Evolutionary conservation across 768 basidiomycete species (phyloP), one percentile per base, ranked within the genome.

Genomic region (Boletus sp.): DNA sequence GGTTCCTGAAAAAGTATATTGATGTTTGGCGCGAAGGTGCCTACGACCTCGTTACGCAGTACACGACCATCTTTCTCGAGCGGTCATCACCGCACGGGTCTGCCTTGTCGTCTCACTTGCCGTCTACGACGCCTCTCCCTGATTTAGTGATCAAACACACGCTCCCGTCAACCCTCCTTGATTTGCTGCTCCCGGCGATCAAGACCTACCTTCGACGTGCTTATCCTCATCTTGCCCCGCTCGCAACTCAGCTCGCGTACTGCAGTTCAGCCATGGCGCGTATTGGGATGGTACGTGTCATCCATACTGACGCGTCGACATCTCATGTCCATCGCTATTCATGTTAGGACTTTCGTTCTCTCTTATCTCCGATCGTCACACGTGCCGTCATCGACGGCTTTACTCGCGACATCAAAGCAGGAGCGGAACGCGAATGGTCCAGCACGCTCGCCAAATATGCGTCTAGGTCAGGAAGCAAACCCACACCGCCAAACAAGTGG

Each of bases 11-110:
- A 64, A 87, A 83, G 66, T 94, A 93, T 70, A 83, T 96, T 59
- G 95, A 96, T 64, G 71, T 85, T 11, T 97, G 95, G 87, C 78
- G 94, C 49, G 95, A 98, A 72, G 87, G 90, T 43, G 88, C 93
- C 21, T 90, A 95, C 73, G 93, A 98, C 70, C 83, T 95, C 69
- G 80, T 96, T 61, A 89, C 89, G 15, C 93, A 96, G 66, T 97
- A 85, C 63, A 80, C 87, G 3, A 85, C 92, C 37, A 93, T 97
- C 58, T 96, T 98, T 70, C 82, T 94, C 34, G 89, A 92, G 57
- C 83, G 81, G 49, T 72, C 77, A 23, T 73, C 75, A 9, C 63
- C 77, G 42, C 60, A 67, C 35, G 53, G 51, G 37, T 54, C 62
- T 29, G 46, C 55, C 17, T 48, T 57, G 33, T 55, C 61, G 21